A percentile compares a stretch with the other conserved stretches of the same genome.
Conservation (phyloP, 495 filamentous ascomycete genomes). For the Pyrenula massariospora region DNA sequence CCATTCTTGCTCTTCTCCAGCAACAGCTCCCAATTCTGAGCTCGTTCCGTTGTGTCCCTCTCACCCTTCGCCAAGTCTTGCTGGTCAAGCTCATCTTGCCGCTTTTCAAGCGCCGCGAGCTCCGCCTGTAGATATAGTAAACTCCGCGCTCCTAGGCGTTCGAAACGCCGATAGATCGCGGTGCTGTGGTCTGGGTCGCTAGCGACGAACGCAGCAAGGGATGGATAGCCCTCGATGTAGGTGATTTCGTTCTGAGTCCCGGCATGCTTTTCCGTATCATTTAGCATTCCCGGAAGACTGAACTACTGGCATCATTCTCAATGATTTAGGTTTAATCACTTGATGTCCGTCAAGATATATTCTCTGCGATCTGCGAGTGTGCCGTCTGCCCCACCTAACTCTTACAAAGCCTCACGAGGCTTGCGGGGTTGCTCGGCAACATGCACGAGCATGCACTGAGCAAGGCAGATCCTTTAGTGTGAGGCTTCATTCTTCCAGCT, state of each 20-base stretch:
- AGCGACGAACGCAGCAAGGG: conserved; percentile 11
- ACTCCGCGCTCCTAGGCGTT: conserved; percentile 8
- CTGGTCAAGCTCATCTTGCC: conserved; percentile 2
- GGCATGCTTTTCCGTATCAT: neutral
- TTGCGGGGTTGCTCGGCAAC: neutral
- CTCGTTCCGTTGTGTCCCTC: neutral
- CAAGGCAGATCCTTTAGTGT: neutral
- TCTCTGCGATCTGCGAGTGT: neutral
- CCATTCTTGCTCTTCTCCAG: neutral
- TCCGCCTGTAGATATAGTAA: conserved; percentile 15
- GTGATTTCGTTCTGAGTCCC: neutral
- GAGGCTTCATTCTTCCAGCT: neutral
- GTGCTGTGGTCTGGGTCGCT: conserved; percentile 10
- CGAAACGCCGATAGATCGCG: conserved; percentile 11
- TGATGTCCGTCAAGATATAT: neutral
- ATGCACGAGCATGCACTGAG: neutral
- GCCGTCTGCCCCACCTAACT: neutral
- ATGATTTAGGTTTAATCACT: neutral
- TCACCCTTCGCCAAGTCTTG: conserved; percentile 1
- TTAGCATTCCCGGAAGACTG: neutral
- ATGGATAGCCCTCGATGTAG: conserved; percentile 9
- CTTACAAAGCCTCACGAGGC: neutral
- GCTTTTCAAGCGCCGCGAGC: conserved; percentile 7
- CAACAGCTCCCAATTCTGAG: neutral
- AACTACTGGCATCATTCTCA: neutral